Base-by-base conservation (phyloP, 2,329 filamentous ascomycete species). In the Aureobasidium melanogenum region DNA sequence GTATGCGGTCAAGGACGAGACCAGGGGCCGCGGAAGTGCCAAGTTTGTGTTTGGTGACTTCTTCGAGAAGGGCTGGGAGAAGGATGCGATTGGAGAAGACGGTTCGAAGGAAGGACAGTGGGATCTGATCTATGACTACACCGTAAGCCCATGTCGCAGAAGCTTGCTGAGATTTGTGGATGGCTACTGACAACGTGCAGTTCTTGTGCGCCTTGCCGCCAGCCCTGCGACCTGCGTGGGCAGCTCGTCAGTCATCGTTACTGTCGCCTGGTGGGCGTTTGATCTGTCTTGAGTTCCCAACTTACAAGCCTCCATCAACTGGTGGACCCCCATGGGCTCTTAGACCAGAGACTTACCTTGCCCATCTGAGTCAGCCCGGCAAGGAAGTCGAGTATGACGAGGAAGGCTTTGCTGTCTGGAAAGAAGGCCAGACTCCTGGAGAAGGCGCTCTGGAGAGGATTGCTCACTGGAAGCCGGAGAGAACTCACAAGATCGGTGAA, bases 221-320 rank as follows among this genome's bases (percentile, higher is more conserved):
- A 0, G 71, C 73, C 0, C 70, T 85, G 62, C 77, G 84, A n/a
- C 79, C 83, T 0, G 68, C 73, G 26, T 87, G 84, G 84, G 80
- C 84, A 2, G 72, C 76, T 17, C 77, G 82, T 22, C 81, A 83
- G 70, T 76, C 76, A 5, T 73, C 80, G 60, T 75, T 87, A 8
- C 77, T 87, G 12, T 73, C 79, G 15, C 73, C 77, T 1, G 72
- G 71, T 3, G 83, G 83, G 6, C 74, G 76, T 52, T 75, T 87
- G 59, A 77, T 87, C 52, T 86, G 84, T 73, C 80, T 96, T 64
- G 90, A 96, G 71, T 95, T 88, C 71, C 91, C 91, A 10, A 84
- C 87, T 1, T 81, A 83, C 64, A 94, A 92, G 71, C 79, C 84
- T 44, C 80, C 86, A 10, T 78, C 77, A 12, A 78, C 81, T 10